Evolutionary conservation across 1,139 yeast species (phyloP).

Genomic region (Kodamaea anthophila): DNA sequence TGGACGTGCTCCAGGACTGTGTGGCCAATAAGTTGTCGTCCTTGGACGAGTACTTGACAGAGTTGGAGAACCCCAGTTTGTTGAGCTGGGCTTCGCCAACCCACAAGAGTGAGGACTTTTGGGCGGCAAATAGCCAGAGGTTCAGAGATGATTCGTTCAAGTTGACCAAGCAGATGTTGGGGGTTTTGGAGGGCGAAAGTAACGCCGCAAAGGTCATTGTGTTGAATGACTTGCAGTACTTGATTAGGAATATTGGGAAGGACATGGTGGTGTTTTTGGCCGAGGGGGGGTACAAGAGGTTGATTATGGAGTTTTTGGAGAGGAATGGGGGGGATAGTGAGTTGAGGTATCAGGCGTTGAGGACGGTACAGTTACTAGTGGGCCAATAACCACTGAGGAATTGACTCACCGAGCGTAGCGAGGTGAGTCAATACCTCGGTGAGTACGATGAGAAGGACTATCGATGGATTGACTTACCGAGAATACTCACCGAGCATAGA

Average conservation of each 20-base stretch:
- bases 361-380: slow-evolving; percentile 87
- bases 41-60: slow-evolving; percentile 87
- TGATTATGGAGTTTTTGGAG: slow-evolving; percentile 81
- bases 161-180: slow-evolving; percentile 50
- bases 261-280: slow-evolving; percentile 73
- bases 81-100: slow-evolving; percentile 88
- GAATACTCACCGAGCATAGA: no score
- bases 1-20: slow-evolving; percentile 58
- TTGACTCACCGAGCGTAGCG: no score
- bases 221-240: slow-evolving; percentile 49
- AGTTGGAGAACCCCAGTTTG: slow-evolving; percentile 68
- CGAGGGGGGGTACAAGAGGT: slow-evolving; percentile 50
- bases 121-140: slow-evolving; percentile 74
- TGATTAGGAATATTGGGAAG: slow-evolving; percentile 38
- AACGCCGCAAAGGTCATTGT: slow-evolving; percentile 33
- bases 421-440: slow-evolving; percentile 1
- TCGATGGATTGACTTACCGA: no score
- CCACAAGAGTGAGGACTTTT: slow-evolving; percentile 79
- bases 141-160: slow-evolving; percentile 79
- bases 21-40: slow-evolving; percentile 73
- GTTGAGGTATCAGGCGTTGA: slow-evolving; percentile 90
- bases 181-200: slow-evolving; percentile 25
- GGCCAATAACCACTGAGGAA: slow-evolving; percentile 52
- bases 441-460: background rate
- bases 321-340: slow-evolving; percentile 65